Conservation (phyloP, 2,329 filamentous ascomycete genomes). For the Hypoxylon sp. region DNA sequence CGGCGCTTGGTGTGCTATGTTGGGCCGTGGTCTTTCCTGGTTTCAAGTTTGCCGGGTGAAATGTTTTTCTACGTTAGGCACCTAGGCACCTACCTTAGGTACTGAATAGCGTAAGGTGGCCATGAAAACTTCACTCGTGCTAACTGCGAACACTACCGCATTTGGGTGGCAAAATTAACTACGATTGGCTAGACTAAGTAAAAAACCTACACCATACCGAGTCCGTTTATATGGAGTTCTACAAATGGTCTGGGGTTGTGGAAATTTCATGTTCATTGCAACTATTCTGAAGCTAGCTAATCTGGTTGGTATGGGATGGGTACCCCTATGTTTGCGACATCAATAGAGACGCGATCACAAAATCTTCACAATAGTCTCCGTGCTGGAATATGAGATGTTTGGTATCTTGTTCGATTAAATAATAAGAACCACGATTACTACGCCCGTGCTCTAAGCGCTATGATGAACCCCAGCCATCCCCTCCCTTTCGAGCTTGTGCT, state of each 20-base stretch:
- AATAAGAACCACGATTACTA: slow-evolving; percentile 30
- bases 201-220: too few relatives aligned
- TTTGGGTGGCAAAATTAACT: slow-evolving; percentile 8
- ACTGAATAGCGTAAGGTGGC: background rate
- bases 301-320: background rate
- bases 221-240: too few relatives aligned
- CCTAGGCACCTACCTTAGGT: background rate
- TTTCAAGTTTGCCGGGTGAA: background rate
- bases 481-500: slow-evolving; percentile 39
- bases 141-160: slow-evolving; percentile 7
- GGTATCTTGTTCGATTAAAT: slow-evolving; percentile 26
- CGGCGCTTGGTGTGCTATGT: slow-evolving; percentile 14
- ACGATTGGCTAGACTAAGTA: slow-evolving; percentile 17
- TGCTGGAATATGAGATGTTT: background rate
- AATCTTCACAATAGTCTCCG: background rate
- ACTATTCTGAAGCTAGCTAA: background rate
- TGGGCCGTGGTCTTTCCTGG: background rate
- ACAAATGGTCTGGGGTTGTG: background rate
- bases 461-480: slow-evolving; percentile 11
- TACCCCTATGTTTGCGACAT: background rate
- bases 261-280: background rate
- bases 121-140: background rate
- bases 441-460: slow-evolving; percentile 18
- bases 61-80: background rate
- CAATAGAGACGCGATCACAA: background rate